Evolutionary conservation across 2,329 filamentous ascomycete genomes (phyloP), one percentile per base, ranked within the genome.

Genomic region (Metarhizium sp.): DNA sequence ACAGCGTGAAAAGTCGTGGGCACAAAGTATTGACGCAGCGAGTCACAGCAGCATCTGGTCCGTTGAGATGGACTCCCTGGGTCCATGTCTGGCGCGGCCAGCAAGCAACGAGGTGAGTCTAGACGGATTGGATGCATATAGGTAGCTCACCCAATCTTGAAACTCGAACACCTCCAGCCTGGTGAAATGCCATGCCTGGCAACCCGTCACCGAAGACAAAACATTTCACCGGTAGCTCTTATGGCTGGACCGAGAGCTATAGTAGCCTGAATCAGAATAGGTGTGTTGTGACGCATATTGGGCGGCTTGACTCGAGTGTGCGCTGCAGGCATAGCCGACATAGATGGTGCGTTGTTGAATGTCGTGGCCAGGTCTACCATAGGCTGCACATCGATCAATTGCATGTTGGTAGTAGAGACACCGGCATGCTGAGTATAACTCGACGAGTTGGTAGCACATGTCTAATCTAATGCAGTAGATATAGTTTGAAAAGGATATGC

Each of bases 321-420:
- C 55, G 53, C 61, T 63, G 72, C 91, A 96, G 53, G 86, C 80
- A 67, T 94, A 94, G 52, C 91, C 92, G 29, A 96, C 90, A 20
- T 89, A 77, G 52, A 96, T 87, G 6, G 82, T 88, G 67, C 87
- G 86, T 65, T 88, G 85, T 61, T 90, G 82, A 56, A 92, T 75
- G 49, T 65, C 64, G 66, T 96, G 91, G 50, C 86, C 86, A 51
- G 82, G 81, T 57, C 87, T 84, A 58, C 87, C 88, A 67, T 90
- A 90, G 40, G 82, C 78, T 51, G 84, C 77, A 68, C 91, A 96
- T 58, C 88, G 87, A 66, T 96, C 91, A 63, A 96, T 79, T 50
- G 88, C 85, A 69, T 96, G 92, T 66, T 86, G 80, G 76, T 92
- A 90, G 77, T 96, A 95, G 63, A 92, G 79, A 73, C 91, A 96